Conservation (phyloP, 1,284 basidiomycete species). For the Boletus semigastroideus region DNA sequence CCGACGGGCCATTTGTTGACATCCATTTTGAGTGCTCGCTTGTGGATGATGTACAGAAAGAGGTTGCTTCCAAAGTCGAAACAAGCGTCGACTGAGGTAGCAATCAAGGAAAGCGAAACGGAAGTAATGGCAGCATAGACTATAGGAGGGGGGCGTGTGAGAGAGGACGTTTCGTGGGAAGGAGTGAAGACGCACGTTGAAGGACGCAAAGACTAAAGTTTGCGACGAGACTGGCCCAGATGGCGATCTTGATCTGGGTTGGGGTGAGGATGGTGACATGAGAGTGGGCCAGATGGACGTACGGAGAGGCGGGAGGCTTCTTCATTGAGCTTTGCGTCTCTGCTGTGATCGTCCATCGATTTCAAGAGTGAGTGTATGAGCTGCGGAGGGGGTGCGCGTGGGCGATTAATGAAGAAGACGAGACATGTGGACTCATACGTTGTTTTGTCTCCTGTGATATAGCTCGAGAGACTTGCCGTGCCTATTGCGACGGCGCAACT, state of each 20-base stretch:
- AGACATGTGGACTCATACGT: slow-evolving; percentile 42
- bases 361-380: slow-evolving; percentile 85
- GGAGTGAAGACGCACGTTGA: slow-evolving; percentile 52
- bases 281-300: slow-evolving; percentile 23
- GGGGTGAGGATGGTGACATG: slow-evolving; percentile 12
- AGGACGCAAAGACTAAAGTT: slow-evolving; percentile 73
- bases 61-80: slow-evolving; percentile 93
- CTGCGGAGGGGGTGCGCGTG: slow-evolving; percentile 38
- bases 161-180: not conserved
- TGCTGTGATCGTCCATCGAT: slow-evolving; percentile 83
- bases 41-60: slow-evolving; percentile 81
- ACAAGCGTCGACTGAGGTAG: slow-evolving; percentile 86
- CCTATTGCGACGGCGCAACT: slow-evolving; percentile 53
- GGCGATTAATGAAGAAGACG: slow-evolving; percentile 2
- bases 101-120: slow-evolving; percentile 83
- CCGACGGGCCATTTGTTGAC: slow-evolving; percentile 89
- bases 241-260: slow-evolving; percentile 81
- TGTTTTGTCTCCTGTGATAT: slow-evolving; percentile 85
- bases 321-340: slow-evolving; percentile 67
- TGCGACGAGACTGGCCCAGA: slow-evolving; percentile 78
- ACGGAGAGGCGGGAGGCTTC: slow-evolving; percentile 66
- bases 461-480: slow-evolving; percentile 62
- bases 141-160: slow-evolving; percentile 25
- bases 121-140: slow-evolving; percentile 89
- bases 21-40: slow-evolving; percentile 72